Evolutionary conservation across 352 stramenopile species (phyloP), one percentile per base, ranked within the genome.

Genomic region (Globisporangium polare): DNA sequence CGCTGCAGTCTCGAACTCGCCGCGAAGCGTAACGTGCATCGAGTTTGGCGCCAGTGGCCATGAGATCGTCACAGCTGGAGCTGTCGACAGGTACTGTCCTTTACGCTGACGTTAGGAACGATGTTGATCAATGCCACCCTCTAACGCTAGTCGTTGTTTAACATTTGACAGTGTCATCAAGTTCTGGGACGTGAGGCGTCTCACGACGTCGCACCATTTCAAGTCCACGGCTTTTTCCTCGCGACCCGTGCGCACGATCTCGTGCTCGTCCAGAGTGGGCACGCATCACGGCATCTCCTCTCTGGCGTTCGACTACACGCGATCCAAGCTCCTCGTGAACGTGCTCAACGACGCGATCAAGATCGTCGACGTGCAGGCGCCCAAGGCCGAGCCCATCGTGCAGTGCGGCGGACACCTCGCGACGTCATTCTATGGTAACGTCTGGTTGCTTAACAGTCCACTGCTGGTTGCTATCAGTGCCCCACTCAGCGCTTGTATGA

Each of bases 21-120:
- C 76, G 45, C 68, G 76, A 3, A 92, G 82, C 63, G 82, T 90
- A 27, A 92, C 82, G 33, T 88, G 82, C 47, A 63, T 92, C n/a
- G 80, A 88, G 50, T 92, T 90, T 68, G 61, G 67, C 17, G 59
- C 57, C 12, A 62, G 62, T 27, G 74, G 68, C 3, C 58, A 74
- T 0, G 73, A 90, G 43, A 52, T 92, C 26, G 68, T 80, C 49
- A 86, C 82, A 2, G 77, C 78, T 18, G 82, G 82, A 35, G 74
- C 80, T 24, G 70, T 80, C 13, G 80, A 91, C 71, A 69, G 72
- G 66, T 76, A 58, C 29, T 47, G 24, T 18, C 4, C 58, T 2
- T 33, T 24, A 17, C 43, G 17, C 20, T 17, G 17, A 31, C 15
- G 22, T 52, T 62, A 13, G n/a, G n/a, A n/a, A n/a, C n/a, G n/a